These are phyloP conservation scores for Aphanocladium album DNA, from an alignment of 2,329 filamentous ascomycete species.

Conservation along the genomic window DNA sequence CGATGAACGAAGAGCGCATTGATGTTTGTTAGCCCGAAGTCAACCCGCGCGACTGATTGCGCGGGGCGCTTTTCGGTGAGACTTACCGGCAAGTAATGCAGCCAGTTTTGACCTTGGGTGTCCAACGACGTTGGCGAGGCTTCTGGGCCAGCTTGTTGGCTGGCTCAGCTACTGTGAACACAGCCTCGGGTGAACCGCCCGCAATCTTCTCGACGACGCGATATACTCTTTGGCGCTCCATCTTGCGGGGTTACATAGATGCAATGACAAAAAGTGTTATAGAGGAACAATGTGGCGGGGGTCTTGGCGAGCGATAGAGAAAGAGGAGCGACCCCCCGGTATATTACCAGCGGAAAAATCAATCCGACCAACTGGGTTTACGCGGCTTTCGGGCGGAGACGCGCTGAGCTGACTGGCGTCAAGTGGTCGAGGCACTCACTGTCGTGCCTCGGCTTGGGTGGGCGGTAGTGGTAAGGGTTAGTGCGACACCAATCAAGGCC, in stretches of 20 bases:
- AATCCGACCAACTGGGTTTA: not conserved
- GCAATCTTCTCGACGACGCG: not conserved
- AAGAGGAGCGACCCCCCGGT: not conserved
- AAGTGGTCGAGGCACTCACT: not conserved
- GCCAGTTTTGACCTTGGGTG: constrained; percentile 2
- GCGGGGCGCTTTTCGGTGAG: too few species aligned
- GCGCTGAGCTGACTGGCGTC: not conserved
- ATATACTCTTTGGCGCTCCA: constrained; percentile 8
- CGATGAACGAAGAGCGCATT: too few species aligned
- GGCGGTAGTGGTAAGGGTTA: too few species aligned
- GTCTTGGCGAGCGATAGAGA: not conserved
- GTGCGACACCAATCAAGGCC: too few species aligned
- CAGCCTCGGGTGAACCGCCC: not conserved
- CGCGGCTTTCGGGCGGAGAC: not conserved
- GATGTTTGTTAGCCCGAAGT: too few species aligned
- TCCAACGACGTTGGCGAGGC: constrained; percentile 9
- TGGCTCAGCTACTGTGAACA: not conserved
- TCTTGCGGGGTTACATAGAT: not conserved
- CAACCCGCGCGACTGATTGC: too few species aligned
- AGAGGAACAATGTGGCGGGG: not conserved
- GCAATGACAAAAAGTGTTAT: not conserved
- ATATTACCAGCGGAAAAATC: not conserved
- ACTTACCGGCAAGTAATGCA: constrained; percentile 5
- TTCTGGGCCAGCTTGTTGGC: not conserved
- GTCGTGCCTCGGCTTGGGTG: too few species aligned